These are phyloP conservation scores for Cryptosporidium tyzzeri DNA, from an alignment of 169 alveolate species.

Conservation along the genomic window DNA sequence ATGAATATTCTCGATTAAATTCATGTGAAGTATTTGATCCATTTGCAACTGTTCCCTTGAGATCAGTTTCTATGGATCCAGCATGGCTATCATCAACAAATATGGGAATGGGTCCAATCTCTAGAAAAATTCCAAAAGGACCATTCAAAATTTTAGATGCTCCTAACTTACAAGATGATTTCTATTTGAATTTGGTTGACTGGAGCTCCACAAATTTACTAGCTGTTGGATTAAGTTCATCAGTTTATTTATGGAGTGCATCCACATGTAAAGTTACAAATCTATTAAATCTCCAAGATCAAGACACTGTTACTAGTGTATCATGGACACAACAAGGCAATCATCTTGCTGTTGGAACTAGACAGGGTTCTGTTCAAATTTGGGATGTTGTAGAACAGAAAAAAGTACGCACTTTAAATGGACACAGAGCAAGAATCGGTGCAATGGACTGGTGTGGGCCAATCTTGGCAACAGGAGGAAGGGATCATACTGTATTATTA, in stretches of 20 bases:
- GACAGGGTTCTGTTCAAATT: constrained; percentile 88
- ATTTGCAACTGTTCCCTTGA: constrained; percentile 71
- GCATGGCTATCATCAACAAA: constrained; percentile 49
- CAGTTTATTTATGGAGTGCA: constrained; percentile 93
- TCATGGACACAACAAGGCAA: constrained; percentile 91
- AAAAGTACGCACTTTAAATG: constrained; percentile 82
- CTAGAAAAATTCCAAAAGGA: constrained; percentile 75
- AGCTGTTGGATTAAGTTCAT: constrained; percentile 92
- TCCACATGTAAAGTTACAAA: constrained; percentile 87
- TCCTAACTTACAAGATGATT: constrained; percentile 93
- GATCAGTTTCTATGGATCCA: constrained; percentile 75
- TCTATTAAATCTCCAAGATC: constrained; percentile 87
- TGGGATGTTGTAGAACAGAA: constrained; percentile 82
- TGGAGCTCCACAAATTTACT: constrained; percentile 88
- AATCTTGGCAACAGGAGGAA: constrained; percentile 90
- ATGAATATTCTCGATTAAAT: constrained; percentile 29
- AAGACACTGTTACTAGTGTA: constrained; percentile 89
- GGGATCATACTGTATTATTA: constrained; percentile 89
- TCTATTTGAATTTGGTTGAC: constrained; percentile 90
- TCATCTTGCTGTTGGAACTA: constrained; percentile 89
- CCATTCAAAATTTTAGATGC: constrained; percentile 90
- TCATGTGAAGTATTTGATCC: constrained; percentile 64
- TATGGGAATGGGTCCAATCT: constrained; percentile 58
- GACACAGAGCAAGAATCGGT: constrained; percentile 93
- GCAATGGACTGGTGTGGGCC: constrained; percentile 92